phyloP scores from a whole-genome alignment of 495 filamentous ascomycete species.

The Hyaloscypha variabilis region DNA sequence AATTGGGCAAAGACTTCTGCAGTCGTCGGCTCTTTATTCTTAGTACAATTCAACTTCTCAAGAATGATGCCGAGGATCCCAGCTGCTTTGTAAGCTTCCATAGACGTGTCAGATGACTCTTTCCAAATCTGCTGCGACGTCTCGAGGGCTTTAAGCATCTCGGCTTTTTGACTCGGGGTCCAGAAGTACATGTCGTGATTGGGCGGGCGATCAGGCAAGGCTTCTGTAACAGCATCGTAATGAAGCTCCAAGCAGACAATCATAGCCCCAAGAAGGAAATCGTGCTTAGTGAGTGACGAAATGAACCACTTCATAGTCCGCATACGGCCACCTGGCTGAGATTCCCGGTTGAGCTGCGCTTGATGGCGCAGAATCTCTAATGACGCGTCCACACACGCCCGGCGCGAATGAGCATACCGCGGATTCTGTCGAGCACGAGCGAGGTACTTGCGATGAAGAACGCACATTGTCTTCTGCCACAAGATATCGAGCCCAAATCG shows the following conservation, averaged over 20 bases:
- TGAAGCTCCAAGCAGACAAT: constrained; percentile 80
- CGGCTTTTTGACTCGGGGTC: constrained; percentile 68
- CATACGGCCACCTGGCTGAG: constrained; percentile 70
- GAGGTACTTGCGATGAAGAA: constrained; percentile 85
- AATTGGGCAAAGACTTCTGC: constrained; percentile 30
- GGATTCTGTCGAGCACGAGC: constrained; percentile 68
- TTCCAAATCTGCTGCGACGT: constrained; percentile 79
- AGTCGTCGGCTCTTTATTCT: constrained; percentile 25
- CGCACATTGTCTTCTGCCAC: constrained; percentile 79
- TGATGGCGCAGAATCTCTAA: constrained; percentile 76
- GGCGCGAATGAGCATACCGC: constrained; percentile 79
- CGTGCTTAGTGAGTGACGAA: constrained; percentile 71
- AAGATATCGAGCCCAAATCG: constrained; percentile 80
- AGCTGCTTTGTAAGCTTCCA: constrained; percentile 86
- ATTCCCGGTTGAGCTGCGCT: constrained; percentile 74
- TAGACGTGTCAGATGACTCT: constrained; percentile 69
- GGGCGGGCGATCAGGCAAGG: constrained; percentile 36
- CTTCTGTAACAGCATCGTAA: constrained; percentile 39
- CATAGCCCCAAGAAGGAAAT: constrained; percentile 90
- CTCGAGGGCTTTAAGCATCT: constrained; percentile 76
- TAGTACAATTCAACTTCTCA: constrained; percentile 59
- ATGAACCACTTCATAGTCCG: constrained; percentile 75
- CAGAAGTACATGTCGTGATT: constrained; percentile 60
- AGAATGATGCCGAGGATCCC: constrained; percentile 80
- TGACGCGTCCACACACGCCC: constrained; percentile 78